phyloP scores from a whole-genome alignment of 352 stramenopile genomes.

The Peronospora belbahrii region DNA sequence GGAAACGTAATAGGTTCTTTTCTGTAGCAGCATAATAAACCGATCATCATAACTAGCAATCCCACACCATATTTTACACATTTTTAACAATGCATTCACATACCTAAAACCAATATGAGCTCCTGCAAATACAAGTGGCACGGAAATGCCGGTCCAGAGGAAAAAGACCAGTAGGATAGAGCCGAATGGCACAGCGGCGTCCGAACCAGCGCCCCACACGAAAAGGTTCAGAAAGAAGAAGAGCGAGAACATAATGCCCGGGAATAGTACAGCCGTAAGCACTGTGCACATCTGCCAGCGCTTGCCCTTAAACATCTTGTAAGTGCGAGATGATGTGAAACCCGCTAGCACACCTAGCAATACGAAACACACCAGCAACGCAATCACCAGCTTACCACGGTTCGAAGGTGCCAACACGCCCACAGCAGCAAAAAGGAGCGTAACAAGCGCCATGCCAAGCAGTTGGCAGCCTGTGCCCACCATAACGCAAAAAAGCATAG shows the following conservation, averaged over 20 bases:
- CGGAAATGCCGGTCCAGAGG: constrained; percentile 98
- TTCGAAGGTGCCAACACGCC: constrained; percentile 96
- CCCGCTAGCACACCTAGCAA: constrained; percentile 94
- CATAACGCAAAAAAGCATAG: constrained; percentile 96
- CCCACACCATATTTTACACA: neutral
- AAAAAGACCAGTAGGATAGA: constrained; percentile 97
- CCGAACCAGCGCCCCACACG: constrained; percentile 89
- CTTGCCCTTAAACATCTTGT: constrained; percentile 99
- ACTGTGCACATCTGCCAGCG: constrained; percentile 96
- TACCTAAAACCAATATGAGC: constrained; percentile 98
- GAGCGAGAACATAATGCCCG: constrained; percentile 92
- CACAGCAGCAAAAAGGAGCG: constrained; percentile 94
- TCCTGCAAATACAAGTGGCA: constrained; percentile 97
- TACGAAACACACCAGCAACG: constrained; percentile 96
- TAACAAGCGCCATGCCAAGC: constrained; percentile 92
- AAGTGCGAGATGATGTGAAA: constrained; percentile 93
- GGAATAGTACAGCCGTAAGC: constrained; percentile 94
- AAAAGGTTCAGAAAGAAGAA: constrained; percentile 98
- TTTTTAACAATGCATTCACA: constrained; percentile 16
- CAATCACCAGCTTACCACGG: constrained; percentile 96
- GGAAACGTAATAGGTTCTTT: constrained; percentile 91
- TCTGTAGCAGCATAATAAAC: constrained; percentile 21
- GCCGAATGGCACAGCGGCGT: constrained; percentile 92
- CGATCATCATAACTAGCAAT: neutral
- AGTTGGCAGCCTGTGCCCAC: constrained; percentile 97